A percentile compares a stretch with the other conserved stretches of the same genome.
These are phyloP conservation scores for Torrubiella hemipterigena DNA, from an alignment of 2,329 filamentous ascomycete species.

Conservation along the genomic window DNA sequence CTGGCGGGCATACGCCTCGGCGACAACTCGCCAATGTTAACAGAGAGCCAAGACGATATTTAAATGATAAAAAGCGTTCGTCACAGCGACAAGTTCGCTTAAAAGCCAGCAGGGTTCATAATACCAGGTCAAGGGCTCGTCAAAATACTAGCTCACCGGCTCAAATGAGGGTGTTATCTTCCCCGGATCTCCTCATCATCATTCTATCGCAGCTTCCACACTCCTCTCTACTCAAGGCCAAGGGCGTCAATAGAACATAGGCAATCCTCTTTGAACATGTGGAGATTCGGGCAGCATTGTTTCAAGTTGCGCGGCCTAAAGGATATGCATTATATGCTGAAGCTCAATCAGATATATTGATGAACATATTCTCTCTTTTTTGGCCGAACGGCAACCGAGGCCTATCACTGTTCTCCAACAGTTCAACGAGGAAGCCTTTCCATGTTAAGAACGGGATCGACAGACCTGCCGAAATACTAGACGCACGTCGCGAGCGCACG, in stretches of 20 bases:
- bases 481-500: no score
- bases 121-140: no score
- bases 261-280: neutral
- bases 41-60: no score
- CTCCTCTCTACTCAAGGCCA: constrained; percentile 1
- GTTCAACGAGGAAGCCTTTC: no score
- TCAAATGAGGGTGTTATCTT: neutral
- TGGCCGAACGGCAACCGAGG: neutral
- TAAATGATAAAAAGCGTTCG: no score
- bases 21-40: no score
- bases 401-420: neutral
- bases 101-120: no score
- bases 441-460: no score
- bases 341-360: neutral
- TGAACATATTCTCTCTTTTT: neutral
- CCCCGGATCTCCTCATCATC: constrained; percentile 1
- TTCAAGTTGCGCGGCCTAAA: neutral
- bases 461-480: no score
- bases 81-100: no score
- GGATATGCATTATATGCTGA: neutral
- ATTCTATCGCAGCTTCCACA: constrained; percentile 3
- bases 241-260: constrained; percentile 2
- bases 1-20: no score
- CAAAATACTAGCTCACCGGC: neutral
- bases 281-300: constrained; percentile 1